Percentiles rank a stretch among this genome's conserved stretches.
Conservation (phyloP, 2,329 filamentous ascomycete genomes). For the Calonectria naviculata region DNA sequence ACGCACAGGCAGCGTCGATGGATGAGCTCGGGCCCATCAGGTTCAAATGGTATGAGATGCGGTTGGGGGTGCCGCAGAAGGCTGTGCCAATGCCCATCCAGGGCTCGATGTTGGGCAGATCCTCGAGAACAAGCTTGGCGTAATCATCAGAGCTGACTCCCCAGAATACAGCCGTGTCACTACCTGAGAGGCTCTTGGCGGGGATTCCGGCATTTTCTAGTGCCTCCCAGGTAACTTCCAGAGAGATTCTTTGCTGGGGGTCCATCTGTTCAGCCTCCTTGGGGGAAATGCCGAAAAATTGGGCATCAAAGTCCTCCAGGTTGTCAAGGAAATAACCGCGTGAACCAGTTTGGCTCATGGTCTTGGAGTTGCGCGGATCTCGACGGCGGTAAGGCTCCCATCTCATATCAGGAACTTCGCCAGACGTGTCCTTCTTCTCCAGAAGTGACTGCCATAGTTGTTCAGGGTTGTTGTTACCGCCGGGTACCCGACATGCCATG, state of each 20-base stretch:
- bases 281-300: background rate
- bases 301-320: background rate
- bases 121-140: background rate
- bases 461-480: background rate
- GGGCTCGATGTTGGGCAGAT: background rate
- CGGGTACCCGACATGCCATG: background rate
- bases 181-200: background rate
- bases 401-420: background rate
- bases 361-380: background rate
- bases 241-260: background rate
- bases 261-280: constrained; percentile 5
- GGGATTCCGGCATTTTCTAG: background rate
- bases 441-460: background rate
- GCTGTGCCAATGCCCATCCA: constrained; percentile 2
- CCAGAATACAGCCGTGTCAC: background rate
- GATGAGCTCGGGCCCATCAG: background rate
- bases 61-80: background rate
- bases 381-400: background rate
- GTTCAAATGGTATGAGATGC: background rate
- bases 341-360: background rate
- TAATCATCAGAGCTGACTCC: background rate
- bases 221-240: background rate
- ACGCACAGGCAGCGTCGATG: background rate
- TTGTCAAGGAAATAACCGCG: background rate
- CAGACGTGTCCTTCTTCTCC: background rate